A percentile compares a stretch with the other conserved stretches of the same genome.
Evolutionary conservation across 2,329 filamentous ascomycete genomes (phyloP).

Genomic region (Trichoderma cornu-damae): DNA sequence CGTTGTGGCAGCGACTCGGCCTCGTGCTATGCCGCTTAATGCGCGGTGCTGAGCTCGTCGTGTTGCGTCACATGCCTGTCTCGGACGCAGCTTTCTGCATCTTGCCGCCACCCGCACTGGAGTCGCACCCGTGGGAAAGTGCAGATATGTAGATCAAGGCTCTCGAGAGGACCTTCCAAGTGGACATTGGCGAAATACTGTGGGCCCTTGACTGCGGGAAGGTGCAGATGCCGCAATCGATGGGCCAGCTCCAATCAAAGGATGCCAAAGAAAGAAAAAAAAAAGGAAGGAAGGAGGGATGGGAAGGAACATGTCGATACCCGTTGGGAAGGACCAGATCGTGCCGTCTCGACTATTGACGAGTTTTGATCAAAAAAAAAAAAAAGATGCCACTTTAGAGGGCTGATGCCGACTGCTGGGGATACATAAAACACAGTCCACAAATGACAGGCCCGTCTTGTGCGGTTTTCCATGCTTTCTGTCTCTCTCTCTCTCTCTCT

Average conservation of each 20-base stretch:
- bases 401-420: background rate
- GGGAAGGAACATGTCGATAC: background rate
- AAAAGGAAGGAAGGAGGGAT: background rate
- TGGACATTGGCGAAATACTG: background rate
- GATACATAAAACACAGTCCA: background rate
- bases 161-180: background rate
- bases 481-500: too few relatives aligned
- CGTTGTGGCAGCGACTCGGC: background rate
- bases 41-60: background rate
- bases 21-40: background rate
- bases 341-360: background rate
- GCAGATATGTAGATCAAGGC: background rate
- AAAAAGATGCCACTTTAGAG: background rate
- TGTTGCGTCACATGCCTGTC: background rate
- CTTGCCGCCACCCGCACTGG: background rate
- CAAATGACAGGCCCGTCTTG: background rate
- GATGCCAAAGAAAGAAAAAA: background rate
- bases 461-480: background rate
- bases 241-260: background rate
- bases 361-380: too few relatives aligned
- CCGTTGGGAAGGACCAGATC: conserved; percentile 3
- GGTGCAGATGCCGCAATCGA: background rate
- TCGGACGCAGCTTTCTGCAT: background rate
- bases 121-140: background rate
- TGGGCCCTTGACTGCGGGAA: background rate